Percentiles rank a stretch among this genome's conserved stretches.
Conservation (phyloP, 345 rosid species). For the Linum trigynum region DNA sequence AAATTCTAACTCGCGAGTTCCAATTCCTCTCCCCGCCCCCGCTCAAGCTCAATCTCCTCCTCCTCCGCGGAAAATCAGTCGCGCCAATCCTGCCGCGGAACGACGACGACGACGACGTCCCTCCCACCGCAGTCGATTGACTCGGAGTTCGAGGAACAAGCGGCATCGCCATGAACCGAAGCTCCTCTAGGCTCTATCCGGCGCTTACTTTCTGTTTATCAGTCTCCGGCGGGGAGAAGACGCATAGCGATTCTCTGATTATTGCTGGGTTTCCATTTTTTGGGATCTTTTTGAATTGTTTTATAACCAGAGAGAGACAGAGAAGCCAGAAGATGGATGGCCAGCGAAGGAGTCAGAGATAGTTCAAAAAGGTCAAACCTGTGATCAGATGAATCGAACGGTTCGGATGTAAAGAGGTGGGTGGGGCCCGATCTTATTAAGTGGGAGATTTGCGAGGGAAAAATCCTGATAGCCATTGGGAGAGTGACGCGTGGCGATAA, state of each 20-base stretch:
- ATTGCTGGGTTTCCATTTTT: neutral
- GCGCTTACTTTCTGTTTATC: conserved; percentile 5
- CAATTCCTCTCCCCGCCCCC: conserved; percentile 16
- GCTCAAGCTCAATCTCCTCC: conserved; percentile 16
- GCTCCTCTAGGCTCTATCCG: neutral
- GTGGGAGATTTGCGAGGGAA: neutral
- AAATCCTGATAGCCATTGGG: conserved; percentile 21
- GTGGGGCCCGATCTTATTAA: neutral
- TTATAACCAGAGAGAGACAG: neutral
- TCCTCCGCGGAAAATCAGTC: conserved; percentile 22
- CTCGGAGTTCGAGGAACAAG: conserved; percentile 25
- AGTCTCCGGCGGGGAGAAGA: conserved; percentile 1
- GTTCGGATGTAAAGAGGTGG: neutral
- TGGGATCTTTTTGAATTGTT: neutral
- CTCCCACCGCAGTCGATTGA: neutral
- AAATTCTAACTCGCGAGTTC: conserved; percentile 29
- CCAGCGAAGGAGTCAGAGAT: neutral
- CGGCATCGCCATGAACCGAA: conserved; percentile 38
- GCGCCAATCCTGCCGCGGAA: conserved; percentile 20
- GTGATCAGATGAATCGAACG: neutral
- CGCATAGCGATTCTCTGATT: neutral
- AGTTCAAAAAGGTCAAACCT: neutral
- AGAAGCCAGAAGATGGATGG: neutral
- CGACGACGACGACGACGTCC: conserved; percentile 29
- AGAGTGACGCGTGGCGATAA: conserved; percentile 30